phyloP scores from a whole-genome alignment of 2,329 filamentous ascomycete species.

The Coniochaeta sp. region DNA sequence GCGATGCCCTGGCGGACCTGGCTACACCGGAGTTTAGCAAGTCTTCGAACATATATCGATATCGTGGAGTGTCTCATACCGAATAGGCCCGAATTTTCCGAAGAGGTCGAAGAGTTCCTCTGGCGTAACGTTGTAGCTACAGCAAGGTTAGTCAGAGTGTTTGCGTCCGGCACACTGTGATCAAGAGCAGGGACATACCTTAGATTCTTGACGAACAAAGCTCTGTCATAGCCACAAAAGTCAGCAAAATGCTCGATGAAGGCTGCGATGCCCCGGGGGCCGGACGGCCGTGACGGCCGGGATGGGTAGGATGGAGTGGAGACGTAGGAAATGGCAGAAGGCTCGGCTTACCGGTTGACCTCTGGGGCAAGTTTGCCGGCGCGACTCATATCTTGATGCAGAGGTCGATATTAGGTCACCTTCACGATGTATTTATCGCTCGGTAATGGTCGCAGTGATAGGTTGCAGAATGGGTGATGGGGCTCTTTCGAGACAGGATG shows the following conservation, averaged over 20 bases:
- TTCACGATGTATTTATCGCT: slow-evolving; percentile 11
- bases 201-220: slow-evolving; percentile 99
- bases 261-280: neutral
- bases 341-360: slow-evolving; percentile 80
- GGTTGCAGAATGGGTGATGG: slow-evolving; percentile 1
- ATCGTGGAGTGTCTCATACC: slow-evolving; percentile 43
- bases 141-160: slow-evolving; percentile 34
- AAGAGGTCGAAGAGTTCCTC: slow-evolving; percentile 99
- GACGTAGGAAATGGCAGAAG: slow-evolving; percentile 17
- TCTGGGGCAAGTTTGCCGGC: slow-evolving; percentile 96
- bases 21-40: slow-evolving; percentile 37
- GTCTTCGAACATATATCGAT: neutral
- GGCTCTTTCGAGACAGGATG: slow-evolving; percentile 1
- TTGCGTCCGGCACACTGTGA: slow-evolving; percentile 49
- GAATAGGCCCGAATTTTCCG: slow-evolving; percentile 92
- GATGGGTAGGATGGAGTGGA: slow-evolving; percentile 14
- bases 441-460: slow-evolving; percentile 7
- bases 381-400: slow-evolving; percentile 82
- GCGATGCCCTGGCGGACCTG: slow-evolving; percentile 98
- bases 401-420: slow-evolving; percentile 16
- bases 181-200: slow-evolving; percentile 61
- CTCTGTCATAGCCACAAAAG: slow-evolving; percentile 45
- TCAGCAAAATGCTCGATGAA: slow-evolving; percentile 14
- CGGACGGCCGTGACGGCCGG: neutral
- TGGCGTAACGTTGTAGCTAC: slow-evolving; percentile 95